These are phyloP conservation scores for Hypocrella siamensis DNA, from an alignment of 2,329 filamentous ascomycete species.

Conservation along the genomic window DNA sequence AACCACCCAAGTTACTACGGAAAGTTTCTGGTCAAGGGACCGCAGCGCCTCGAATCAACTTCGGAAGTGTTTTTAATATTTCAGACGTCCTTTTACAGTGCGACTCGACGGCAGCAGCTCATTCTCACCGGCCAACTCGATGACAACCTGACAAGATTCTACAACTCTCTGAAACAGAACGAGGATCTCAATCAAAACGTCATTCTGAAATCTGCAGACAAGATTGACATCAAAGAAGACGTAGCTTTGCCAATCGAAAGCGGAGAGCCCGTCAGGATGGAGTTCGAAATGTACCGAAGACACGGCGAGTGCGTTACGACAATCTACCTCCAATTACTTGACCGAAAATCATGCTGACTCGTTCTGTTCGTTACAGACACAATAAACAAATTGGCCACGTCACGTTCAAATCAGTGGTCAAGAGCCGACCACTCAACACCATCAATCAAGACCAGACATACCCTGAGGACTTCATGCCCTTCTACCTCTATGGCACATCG, in stretches of 20 bases:
- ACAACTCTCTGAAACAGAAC: background rate
- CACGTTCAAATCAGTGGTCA: background rate
- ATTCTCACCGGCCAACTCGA: constrained; percentile 13
- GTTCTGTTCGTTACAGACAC: background rate
- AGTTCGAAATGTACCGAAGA: constrained; percentile 10
- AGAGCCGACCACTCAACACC: constrained; percentile 5
- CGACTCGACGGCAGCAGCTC: constrained; percentile 23
- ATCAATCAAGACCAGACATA: constrained; percentile 12
- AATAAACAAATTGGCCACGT: background rate
- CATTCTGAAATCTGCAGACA: background rate
- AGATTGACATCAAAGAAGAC: background rate
- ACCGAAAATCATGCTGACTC: background rate
- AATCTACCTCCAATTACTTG: too few species aligned
- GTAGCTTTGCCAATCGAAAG: background rate
- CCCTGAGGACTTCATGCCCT: constrained; percentile 21
- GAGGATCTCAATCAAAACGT: background rate
- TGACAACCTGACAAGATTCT: constrained; percentile 7
- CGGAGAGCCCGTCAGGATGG: constrained; percentile 6
- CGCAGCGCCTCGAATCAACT: constrained; percentile 5
- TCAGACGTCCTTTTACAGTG: constrained; percentile 21
- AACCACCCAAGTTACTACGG: constrained; percentile 17
- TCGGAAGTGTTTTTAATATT: constrained; percentile 16
- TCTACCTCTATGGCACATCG: constrained; percentile 25
- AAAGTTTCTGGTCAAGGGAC: constrained; percentile 23
- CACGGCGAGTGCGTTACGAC: too few species aligned